Evolutionary conservation across 441 rosid genomes (phyloP), one percentile per base, ranked within the genome.

Genomic region (Populus hybrid): DNA sequence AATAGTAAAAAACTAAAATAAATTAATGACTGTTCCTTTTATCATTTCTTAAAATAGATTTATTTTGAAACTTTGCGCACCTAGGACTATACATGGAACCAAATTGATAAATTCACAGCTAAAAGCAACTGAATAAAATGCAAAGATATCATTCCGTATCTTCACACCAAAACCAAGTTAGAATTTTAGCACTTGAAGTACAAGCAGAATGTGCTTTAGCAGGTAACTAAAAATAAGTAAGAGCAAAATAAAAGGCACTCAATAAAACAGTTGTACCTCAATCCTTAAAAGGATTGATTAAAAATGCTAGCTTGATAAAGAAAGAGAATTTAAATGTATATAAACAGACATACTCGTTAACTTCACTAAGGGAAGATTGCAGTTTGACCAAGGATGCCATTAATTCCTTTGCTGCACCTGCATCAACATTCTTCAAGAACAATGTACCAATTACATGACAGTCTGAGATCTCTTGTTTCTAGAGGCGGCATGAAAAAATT

Each of bases 401-500:
- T 65, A 93, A 82, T 69, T 94, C 89, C 90, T 94, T 96, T 31
- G 99, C 98, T 38, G 92, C 94, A 73, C 84, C 92, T 69, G 99
- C 90, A 80, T 94, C 98, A 78, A 96, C 99, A 81, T 96, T 96
- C 99, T 96, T 80, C 77, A 79, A 61, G 68, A 83, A 78, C 82
- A 26, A 72, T 42, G 59, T 84, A 81, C 68, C 69, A 77, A 81
- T 84, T 50, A 71, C 76, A 68, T 73, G 72, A 45, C 68, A 72
- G 68, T 71, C 66, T 29, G 24, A 68, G 74, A 33, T 4, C 71
- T 74, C 72, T 66, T 61, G 36, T 31, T 18, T 40, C 8, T 29
- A 33, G 68, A 71, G 69, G 28, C 64, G 64, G 26, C 20, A 65
- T 24, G 64, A 64, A 26, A 29, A 18, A 33, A 23, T 28, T 24